Evolutionary conservation across 208 protist species (phyloP).

Genomic region (Naegleria lovaniensis): DNA sequence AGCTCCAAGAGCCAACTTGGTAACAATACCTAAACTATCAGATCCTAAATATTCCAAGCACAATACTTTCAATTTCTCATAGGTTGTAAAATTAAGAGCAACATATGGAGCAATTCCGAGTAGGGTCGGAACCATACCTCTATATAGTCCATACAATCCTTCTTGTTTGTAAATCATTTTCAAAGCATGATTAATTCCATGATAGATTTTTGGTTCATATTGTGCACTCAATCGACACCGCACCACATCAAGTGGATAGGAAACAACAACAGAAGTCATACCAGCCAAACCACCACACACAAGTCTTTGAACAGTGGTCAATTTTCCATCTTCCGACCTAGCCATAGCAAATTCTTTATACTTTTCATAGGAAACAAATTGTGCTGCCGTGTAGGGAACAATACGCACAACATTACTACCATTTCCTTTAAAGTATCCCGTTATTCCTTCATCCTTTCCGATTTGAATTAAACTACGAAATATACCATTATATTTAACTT

Average conservation of each 20-base stretch:
- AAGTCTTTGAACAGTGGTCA: background rate
- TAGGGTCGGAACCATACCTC: constrained; percentile 49
- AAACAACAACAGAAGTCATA: constrained; percentile 19
- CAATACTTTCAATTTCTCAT: constrained; percentile 38
- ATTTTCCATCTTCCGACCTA: background rate
- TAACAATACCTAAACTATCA: background rate
- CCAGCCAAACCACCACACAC: constrained; percentile 26
- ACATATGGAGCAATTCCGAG: constrained; percentile 53
- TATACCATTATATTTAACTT: constrained; percentile 19
- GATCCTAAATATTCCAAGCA: background rate
- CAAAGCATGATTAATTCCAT: constrained; percentile 7
- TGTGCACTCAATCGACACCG: constrained; percentile 23
- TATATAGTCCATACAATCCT: constrained; percentile 32
- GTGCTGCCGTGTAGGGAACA: constrained; percentile 24
- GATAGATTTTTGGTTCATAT: constrained; percentile 2
- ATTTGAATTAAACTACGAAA: constrained; percentile 10
- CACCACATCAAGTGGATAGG: constrained; percentile 31
- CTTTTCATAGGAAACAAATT: constrained; percentile 33
- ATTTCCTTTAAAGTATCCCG: constrained; percentile 25
- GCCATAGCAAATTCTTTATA: background rate
- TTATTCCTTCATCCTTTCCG: constrained; percentile 12
- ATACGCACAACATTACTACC: constrained; percentile 26
- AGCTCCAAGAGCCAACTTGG: constrained; percentile 11
- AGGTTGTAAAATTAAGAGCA: constrained; percentile 47
- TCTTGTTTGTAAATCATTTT: constrained; percentile 6